Percentiles rank a stretch among this genome's conserved stretches.
Conservation (phyloP, 371 early-diverging fungal species). For the Lichtheimia corymbifera region DNA sequence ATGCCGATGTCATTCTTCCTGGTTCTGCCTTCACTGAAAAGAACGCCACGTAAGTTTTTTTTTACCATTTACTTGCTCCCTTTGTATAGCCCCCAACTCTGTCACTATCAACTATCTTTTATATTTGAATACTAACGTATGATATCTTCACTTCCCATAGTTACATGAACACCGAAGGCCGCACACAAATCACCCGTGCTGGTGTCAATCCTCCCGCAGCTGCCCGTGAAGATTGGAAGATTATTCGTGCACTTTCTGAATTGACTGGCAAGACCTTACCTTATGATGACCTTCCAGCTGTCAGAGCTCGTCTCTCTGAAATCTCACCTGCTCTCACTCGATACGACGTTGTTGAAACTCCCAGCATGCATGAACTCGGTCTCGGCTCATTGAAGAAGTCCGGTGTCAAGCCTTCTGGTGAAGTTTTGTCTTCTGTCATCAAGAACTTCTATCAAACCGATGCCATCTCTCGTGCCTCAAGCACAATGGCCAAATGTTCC, state of each 20-base stretch:
- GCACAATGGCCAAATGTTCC: slow-evolving; percentile 97
- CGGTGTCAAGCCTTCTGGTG: slow-evolving; percentile 44
- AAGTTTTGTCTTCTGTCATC: slow-evolving; percentile 59
- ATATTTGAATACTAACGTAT: background rate
- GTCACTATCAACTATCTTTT: background rate
- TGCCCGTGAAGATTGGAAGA: slow-evolving; percentile 98
- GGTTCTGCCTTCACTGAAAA: slow-evolving; percentile 98
- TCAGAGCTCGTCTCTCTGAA: slow-evolving; percentile 86
- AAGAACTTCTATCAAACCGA: slow-evolving; percentile 95
- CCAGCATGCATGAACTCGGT: slow-evolving; percentile 63
- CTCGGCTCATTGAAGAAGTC: slow-evolving; percentile 56
- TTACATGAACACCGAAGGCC: slow-evolving; percentile 93
- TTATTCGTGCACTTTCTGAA: slow-evolving; percentile 94
- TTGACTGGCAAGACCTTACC: slow-evolving; percentile 83
- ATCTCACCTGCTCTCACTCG: slow-evolving; percentile 83
- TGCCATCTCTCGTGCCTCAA: slow-evolving; percentile 87
- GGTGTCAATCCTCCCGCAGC: slow-evolving; percentile 90
- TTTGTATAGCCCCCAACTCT: no score
- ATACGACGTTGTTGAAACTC: slow-evolving; percentile 71
- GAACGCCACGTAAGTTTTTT: slow-evolving; percentile 74
- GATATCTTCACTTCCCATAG: slow-evolving; percentile 5
- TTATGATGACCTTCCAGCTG: slow-evolving; percentile 82
- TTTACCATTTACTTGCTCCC: no score
- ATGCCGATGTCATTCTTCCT: slow-evolving; percentile 95
- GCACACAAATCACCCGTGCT: slow-evolving; percentile 89